phyloP scores from a whole-genome alignment of 176 grass and related monocot genomes.

The Typha latifolia region DNA sequence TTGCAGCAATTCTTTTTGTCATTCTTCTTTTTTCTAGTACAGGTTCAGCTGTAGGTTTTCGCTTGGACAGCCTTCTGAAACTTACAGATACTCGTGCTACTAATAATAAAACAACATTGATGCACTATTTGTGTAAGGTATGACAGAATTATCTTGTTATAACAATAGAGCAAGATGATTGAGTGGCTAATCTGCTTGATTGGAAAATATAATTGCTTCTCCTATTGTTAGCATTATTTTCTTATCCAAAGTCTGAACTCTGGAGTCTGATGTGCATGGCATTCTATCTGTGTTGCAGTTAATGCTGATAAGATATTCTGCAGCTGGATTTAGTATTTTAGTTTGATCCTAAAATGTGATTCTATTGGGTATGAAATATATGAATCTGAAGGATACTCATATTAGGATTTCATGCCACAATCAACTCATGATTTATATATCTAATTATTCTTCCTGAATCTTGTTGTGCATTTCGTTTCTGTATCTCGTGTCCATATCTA shows the following conservation, averaged over 20 bases:
- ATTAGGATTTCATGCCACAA: too few relatives aligned
- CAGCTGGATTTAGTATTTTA: too few relatives aligned
- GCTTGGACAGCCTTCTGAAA: slow-evolving; percentile 75
- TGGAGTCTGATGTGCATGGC: not conserved
- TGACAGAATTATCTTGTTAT: not conserved
- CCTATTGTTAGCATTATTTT: not conserved
- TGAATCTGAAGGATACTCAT: too few relatives aligned
- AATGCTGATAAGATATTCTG: too few relatives aligned
- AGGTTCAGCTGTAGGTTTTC: slow-evolving; percentile 85
- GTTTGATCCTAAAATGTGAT: too few relatives aligned
- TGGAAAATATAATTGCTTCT: slow-evolving; percentile 2
- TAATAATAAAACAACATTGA: slow-evolving; percentile 67
- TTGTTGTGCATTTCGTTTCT: too few relatives aligned
- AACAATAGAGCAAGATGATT: not conserved
- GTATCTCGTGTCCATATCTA: not conserved
- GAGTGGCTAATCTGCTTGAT: slow-evolving; percentile 2
- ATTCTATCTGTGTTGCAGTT: not conserved
- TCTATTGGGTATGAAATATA: too few relatives aligned
- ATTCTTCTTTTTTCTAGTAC: slow-evolving; percentile 21
- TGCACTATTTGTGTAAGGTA: slow-evolving; percentile 97
- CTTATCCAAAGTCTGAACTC: not conserved
- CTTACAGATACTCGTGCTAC: slow-evolving; percentile 82
- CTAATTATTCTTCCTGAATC: too few relatives aligned
- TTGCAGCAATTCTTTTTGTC: slow-evolving; percentile 14
- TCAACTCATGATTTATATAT: too few relatives aligned